These are phyloP conservation scores for Cryptococcus sp. DNA, from an alignment of 1,284 basidiomycete genomes.

Conservation along the genomic window DNA sequence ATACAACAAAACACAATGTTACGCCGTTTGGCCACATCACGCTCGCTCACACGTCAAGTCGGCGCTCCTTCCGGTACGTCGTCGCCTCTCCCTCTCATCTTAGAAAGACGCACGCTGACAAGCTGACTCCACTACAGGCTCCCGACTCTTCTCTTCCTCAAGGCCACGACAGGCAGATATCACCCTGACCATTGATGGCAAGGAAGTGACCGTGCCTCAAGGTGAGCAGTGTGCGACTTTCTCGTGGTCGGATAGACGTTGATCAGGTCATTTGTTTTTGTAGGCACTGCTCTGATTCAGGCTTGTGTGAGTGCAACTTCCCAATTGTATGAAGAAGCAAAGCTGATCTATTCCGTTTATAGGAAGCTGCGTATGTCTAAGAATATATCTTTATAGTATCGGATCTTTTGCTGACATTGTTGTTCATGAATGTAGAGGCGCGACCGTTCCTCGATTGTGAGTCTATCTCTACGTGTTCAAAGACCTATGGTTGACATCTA, in stretches of 20 bases:
- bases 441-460: slow-evolving; percentile 47
- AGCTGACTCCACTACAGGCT: slow-evolving; percentile 18
- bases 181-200: slow-evolving; percentile 87
- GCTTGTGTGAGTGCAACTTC: slow-evolving; percentile 64
- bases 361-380: slow-evolving; percentile 39
- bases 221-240: slow-evolving; percentile 57
- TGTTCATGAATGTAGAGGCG: slow-evolving; percentile 15
- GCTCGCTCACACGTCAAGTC: slow-evolving; percentile 27
- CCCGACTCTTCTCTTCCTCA: slow-evolving; percentile 47
- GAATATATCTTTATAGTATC: background rate
- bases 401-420: slow-evolving; percentile 2
- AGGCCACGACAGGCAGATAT: slow-evolving; percentile 68
- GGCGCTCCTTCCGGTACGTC: slow-evolving; percentile 24
- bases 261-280: background rate
- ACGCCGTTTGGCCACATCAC: slow-evolving; percentile 32
- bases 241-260: slow-evolving; percentile 2
- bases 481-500: background rate
- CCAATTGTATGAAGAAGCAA: background rate
- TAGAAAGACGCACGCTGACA: background rate
- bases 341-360: background rate
- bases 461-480: slow-evolving; percentile 1
- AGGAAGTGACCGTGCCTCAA: slow-evolving; percentile 89
- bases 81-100: background rate
- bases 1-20: slow-evolving; percentile 23
- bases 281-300: slow-evolving; percentile 91